Evolutionary conservation across 768 basidiomycete genomes (phyloP).

Genomic region (Suillus bovinus): DNA sequence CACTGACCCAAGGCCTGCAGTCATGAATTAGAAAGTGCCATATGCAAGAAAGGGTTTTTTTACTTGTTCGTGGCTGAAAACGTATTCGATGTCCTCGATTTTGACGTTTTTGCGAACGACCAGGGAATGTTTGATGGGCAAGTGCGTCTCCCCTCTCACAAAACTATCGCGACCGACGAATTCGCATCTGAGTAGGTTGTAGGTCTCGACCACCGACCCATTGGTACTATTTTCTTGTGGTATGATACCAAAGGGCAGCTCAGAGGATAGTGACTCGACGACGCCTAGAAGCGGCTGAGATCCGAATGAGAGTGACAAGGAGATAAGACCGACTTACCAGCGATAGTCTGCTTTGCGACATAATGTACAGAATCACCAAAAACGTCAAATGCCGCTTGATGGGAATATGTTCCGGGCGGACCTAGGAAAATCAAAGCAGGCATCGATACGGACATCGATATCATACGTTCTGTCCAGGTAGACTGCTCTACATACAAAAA

Average conservation of each 20-base stretch:
- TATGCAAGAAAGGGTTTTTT: constrained; percentile 11
- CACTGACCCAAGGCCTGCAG: constrained; percentile 79
- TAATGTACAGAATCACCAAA: constrained; percentile 51
- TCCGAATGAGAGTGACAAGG: neutral
- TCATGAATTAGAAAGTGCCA: constrained; percentile 7
- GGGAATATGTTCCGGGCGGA: constrained; percentile 71
- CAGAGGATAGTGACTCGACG: constrained; percentile 49
- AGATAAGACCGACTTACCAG: constrained; percentile 33
- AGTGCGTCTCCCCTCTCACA: constrained; percentile 58
- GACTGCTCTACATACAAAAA: no score
- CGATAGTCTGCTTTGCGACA: constrained; percentile 39
- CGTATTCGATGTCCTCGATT: constrained; percentile 50
- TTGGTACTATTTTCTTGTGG: constrained; percentile 82
- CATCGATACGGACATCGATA: no score
- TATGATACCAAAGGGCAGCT: constrained; percentile 55
- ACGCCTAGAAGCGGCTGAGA: constrained; percentile 58
- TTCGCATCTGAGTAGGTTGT: constrained; percentile 56
- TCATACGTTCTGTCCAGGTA: no score
- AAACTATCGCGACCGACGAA: constrained; percentile 43
- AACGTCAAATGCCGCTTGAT: constrained; percentile 52
- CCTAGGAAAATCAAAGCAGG: constrained; percentile 56
- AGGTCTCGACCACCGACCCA: constrained; percentile 74
- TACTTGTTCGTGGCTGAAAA: constrained; percentile 85
- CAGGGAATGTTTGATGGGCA: constrained; percentile 70
- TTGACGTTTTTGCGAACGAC: constrained; percentile 60